These are phyloP conservation scores for Phoenix dactylifera DNA, from an alignment of 176 grass and related monocot genomes.

Conservation along the genomic window DNA sequence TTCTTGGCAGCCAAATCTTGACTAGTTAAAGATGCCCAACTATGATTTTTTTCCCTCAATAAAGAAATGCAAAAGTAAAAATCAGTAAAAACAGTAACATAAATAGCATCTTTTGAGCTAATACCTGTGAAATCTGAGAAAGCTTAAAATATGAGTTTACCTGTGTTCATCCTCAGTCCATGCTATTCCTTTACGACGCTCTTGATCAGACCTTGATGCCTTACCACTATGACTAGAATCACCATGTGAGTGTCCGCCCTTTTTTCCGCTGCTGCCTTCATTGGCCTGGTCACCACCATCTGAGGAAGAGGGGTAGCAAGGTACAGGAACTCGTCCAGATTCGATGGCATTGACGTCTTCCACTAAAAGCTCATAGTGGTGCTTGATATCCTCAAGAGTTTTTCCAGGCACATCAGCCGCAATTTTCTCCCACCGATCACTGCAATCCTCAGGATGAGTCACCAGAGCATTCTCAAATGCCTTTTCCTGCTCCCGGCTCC, in stretches of 20 bases:
- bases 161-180: slow-evolving; percentile 99
- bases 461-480: slow-evolving; percentile 75
- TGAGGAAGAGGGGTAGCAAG: slow-evolving; percentile 33
- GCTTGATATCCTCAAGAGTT: slow-evolving; percentile 55
- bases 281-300: slow-evolving; percentile 22
- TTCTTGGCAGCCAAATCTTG: no score
- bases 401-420: slow-evolving; percentile 53
- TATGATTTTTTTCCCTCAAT: no score
- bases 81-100: no score
- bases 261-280: slow-evolving; percentile 30
- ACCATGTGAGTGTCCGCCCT: slow-evolving; percentile 23
- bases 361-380: slow-evolving; percentile 65
- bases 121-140: no score
- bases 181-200: slow-evolving; percentile 83
- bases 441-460: slow-evolving; percentile 13
- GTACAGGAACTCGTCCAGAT: slow-evolving; percentile 65
- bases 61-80: no score
- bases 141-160: slow-evolving; percentile 16
- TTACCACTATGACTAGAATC: slow-evolving; percentile 34
- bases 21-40: no score
- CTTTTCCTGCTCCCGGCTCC: slow-evolving; percentile 80
- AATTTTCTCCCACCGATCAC: slow-evolving; percentile 48
- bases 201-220: slow-evolving; percentile 65
- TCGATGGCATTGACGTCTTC: slow-evolving; percentile 74
- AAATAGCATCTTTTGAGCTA: no score